A percentile compares a stretch with the other conserved stretches of the same genome.
Evolutionary conservation across 2,329 filamentous ascomycete genomes (phyloP).

Genomic region (Tolypocladium cylindrosporum): DNA sequence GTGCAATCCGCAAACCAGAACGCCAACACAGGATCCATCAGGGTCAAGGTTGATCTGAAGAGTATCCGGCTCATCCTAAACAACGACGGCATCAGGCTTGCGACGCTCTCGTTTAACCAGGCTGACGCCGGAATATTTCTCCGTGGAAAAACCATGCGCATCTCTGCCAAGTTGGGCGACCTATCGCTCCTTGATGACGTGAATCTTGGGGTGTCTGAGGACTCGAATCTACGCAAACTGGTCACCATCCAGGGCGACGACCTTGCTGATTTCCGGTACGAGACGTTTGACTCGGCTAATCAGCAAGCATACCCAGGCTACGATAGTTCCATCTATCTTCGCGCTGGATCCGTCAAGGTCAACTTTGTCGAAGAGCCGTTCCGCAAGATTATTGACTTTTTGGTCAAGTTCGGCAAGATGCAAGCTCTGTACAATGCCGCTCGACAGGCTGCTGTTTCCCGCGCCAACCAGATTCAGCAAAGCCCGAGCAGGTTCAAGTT

Average conservation of each 20-base stretch:
- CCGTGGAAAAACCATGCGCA: constrained; percentile 73
- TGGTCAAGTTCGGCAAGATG: constrained; percentile 99
- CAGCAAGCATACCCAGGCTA: constrained; percentile 77
- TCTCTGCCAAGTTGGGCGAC: constrained; percentile 79
- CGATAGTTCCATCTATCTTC: constrained; percentile 81
- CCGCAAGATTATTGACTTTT: constrained; percentile 93
- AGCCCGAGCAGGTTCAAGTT: constrained; percentile 86
- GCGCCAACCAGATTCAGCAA: constrained; percentile 88
- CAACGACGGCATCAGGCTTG: constrained; percentile 91
- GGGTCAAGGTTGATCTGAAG: constrained; percentile 88
- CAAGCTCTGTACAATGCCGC: constrained; percentile 98
- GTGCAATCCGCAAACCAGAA: constrained; percentile 24
- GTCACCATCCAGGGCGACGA: constrained; percentile 94
- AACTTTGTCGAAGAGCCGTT: constrained; percentile 97
- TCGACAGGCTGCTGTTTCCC: constrained; percentile 83
- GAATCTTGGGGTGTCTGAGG: constrained; percentile 74
- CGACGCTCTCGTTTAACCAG: constrained; percentile 84
- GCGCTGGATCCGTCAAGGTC: constrained; percentile 89
- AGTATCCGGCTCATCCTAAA: constrained; percentile 92
- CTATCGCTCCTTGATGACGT: constrained; percentile 87
- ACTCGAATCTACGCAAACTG: constrained; percentile 73
- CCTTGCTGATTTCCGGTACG: constrained; percentile 92
- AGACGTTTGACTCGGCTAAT: constrained; percentile 76
- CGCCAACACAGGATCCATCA: constrained; percentile 59
- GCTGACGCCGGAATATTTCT: constrained; percentile 88